Evolutionary conservation across 1,139 yeast genomes (phyloP).

Genomic region (Tardiomyces blankii): DNA sequence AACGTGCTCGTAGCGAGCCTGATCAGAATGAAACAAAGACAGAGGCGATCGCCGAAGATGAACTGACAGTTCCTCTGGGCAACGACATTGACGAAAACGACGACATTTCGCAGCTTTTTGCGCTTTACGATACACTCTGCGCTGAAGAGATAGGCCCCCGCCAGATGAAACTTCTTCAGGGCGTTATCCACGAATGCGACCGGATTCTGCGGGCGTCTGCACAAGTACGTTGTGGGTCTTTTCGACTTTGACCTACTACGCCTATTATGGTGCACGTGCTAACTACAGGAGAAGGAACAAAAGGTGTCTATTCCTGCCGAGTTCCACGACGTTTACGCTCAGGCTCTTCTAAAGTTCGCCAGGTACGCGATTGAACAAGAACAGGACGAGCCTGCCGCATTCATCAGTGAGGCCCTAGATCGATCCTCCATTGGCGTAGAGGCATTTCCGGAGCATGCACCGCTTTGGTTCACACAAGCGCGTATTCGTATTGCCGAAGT

Average conservation of each 20-base stretch:
- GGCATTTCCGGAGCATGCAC: constrained; percentile 33
- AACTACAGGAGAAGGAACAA: constrained; percentile 14
- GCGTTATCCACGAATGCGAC: constrained; percentile 88
- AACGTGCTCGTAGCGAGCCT: background rate
- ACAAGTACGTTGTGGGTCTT: constrained; percentile 1
- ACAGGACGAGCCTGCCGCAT: constrained; percentile 30
- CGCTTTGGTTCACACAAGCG: constrained; percentile 43
- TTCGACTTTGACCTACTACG: background rate
- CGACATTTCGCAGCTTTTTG: constrained; percentile 61
- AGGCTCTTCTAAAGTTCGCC: constrained; percentile 60
- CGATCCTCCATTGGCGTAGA: constrained; percentile 53
- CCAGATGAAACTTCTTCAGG: constrained; percentile 42
- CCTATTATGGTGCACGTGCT: too few species aligned
- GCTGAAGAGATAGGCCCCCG: background rate
- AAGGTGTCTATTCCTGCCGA: constrained; percentile 35
- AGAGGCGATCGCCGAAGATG: constrained; percentile 10
- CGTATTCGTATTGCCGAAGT: constrained; percentile 40
- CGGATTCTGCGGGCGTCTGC: constrained; percentile 43
- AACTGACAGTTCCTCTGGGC: constrained; percentile 56
- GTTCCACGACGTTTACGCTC: constrained; percentile 66
- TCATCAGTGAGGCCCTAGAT: constrained; percentile 60
- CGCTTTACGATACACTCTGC: constrained; percentile 32
- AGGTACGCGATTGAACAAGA: constrained; percentile 20
- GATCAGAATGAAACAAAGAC: constrained; percentile 5
- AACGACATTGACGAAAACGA: constrained; percentile 51